Evolutionary conservation across 2,329 filamentous ascomycete genomes (phyloP), one percentile per base, ranked within the genome.

Genomic region (Monosporascus cannonballus): DNA sequence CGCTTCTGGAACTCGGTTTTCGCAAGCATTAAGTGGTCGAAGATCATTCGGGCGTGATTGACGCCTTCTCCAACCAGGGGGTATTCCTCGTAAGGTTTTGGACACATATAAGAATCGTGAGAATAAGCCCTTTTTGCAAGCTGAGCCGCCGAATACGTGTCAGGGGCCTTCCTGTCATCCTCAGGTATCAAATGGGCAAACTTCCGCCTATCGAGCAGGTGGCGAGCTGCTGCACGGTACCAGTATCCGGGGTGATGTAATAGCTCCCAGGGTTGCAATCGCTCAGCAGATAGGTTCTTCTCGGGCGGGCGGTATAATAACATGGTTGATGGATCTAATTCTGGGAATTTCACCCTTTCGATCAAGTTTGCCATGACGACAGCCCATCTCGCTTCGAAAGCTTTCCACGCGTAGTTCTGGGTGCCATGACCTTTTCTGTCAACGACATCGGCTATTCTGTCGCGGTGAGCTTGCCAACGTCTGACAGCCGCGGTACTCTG

Each of bases 401-500:
- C 92, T 64, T 90, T 83, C 89, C 92, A 97, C 6, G 90, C 90
- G 67, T 97, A 97, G 59, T 90, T 96, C 34, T 84, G 83, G 3
- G 89, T 91, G 1, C 93, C 93, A 61, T 89, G 89, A 4, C 91
- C 92, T 59, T 87, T 84, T 18, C 89, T 81, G 64, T 96, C 90
- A 17, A 96, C 76, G 50, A 96, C 81, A 61, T 90, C 87, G 51
- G 78, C 79, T 58, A 93, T 84, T 52, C 86, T 83, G 51, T 85
- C 80, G 55, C 86, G 83, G 68, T 97, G 95, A 38, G 76, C 76
- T 53, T 86, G 78, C 93, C 93, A 97, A 51, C 85, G 82, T 51
- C 89, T 83, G 6, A 89, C 87, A 3, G 92, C 92, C 42, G 85
- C 76, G 30, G 88, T 90, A n/a, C 87, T 85, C 59, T 91, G 85